Percentiles rank a stretch among this genome's conserved stretches.
phyloP scores from a whole-genome alignment of 129 eudicot genomes.

The Pittosporum tobira region DNA sequence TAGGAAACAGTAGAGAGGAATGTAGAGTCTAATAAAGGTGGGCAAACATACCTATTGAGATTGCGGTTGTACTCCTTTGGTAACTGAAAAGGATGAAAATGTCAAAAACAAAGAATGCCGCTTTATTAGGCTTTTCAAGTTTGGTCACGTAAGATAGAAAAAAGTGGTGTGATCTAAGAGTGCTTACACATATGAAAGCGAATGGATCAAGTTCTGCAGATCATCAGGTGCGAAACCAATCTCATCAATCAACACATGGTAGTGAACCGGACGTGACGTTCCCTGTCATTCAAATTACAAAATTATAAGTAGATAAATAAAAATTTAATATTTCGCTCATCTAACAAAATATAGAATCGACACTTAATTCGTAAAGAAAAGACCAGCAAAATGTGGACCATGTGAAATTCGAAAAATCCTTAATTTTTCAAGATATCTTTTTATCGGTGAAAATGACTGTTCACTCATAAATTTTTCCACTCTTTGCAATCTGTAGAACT shows the following conservation, averaged over 20 bases:
- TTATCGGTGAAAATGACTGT: no score
- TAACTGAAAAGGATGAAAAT: conserved; percentile 36
- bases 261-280: conserved; percentile 82
- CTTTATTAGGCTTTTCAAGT: neutral
- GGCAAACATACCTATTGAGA: conserved; percentile 53
- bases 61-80: conserved; percentile 76
- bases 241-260: conserved; percentile 88
- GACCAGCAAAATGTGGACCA: no score
- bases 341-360: no score
- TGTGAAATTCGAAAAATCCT: no score
- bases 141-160: neutral
- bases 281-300: no score
- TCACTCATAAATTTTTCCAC: no score
- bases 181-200: conserved; percentile 87
- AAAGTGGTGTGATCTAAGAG: neutral
- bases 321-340: no score
- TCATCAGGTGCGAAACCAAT: conserved; percentile 84
- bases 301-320: no score
- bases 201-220: conserved; percentile 62
- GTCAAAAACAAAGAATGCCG: neutral
- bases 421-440: no score
- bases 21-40: neutral
- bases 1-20: no score
- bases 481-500: no score
- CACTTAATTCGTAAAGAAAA: no score